Base-by-base conservation (phyloP, 306 rosid genomes). In the Canavalia gladiata region DNA sequence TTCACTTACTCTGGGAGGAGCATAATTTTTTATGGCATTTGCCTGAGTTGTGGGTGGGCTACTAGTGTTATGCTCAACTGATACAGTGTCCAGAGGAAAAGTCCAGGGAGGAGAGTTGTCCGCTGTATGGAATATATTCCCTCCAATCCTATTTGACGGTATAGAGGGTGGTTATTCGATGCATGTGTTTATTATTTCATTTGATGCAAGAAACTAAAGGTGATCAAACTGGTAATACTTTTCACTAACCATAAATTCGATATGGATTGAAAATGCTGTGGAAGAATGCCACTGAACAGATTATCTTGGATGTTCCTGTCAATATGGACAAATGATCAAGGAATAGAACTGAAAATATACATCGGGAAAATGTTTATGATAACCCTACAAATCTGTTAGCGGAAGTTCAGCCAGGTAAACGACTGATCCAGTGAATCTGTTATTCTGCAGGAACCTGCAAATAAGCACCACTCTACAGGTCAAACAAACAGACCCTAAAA, bases 211-310 rank as follows among this genome's bases (percentile, higher is more conserved):
- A 68, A 74, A 81, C 67, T 57, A 77, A 41, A 76, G 9, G 74
- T 46, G 60, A 37, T 46, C 10, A 52, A 74, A 75, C 34, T 76
- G 75, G 57, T 9, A 70, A 56, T 46, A 11, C 50, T 13, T 74
- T 59, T n/a, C 49, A 81, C 85, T 76, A 72, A 90, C 98, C 98
- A 87, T 80, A 91, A 86, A 84, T 94, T 94, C 75, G 85, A 92
- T 82, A 94, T 87, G 68, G 83, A 82, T 81, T 84, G 89, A 81
- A 91, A 91, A 41, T 84, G 88, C 62, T 73, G 79, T 13, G 97
- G 98, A 78, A 94, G 84, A 82, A 94, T 85, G 84, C 98, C 98
- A 63, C 97, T 94, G 69, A 94, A 94, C 81, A 30, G 51, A 83
- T 94, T 94, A 7, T 84, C 84, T 87, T 89, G 91, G 77, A 94